phyloP scores from a whole-genome alignment of 2,329 filamentous ascomycete species.

The Cercospora zeae-maydis region DNA sequence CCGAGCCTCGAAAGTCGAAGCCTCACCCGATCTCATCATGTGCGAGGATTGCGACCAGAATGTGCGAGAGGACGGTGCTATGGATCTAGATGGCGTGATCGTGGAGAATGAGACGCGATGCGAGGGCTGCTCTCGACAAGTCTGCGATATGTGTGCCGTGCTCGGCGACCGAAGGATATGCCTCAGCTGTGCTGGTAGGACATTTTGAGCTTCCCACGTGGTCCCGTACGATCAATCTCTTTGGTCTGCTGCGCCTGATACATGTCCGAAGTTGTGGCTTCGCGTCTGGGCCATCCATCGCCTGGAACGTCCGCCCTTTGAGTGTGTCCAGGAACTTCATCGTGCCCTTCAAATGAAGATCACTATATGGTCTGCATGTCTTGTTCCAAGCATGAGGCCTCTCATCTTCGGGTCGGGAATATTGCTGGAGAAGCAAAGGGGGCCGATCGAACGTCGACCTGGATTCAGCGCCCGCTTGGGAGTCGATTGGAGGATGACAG shows the following conservation, averaged over 20 bases:
- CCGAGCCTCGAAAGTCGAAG: neutral
- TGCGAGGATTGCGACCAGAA: slow-evolving; percentile 47
- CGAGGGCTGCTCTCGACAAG: slow-evolving; percentile 37
- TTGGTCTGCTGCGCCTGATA: neutral
- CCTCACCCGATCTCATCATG: slow-evolving; percentile 21
- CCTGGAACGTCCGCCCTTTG: neutral
- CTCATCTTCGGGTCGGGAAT: no score
- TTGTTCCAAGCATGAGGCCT: no score
- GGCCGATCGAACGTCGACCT: no score
- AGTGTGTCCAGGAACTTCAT: neutral
- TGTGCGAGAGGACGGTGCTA: slow-evolving; percentile 34
- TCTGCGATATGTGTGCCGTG: slow-evolving; percentile 45
- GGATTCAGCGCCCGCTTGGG: no score
- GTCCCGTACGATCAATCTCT: neutral
- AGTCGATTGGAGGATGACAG: no score
- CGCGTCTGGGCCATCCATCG: neutral
- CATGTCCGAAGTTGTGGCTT: neutral
- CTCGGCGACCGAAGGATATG: slow-evolving; percentile 39
- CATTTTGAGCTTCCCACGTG: neutral
- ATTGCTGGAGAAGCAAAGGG: no score
- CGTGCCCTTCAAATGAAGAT: neutral
- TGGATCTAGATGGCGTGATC: slow-evolving; percentile 36
- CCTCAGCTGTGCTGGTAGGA: slow-evolving; percentile 39
- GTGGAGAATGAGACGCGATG: slow-evolving; percentile 38
- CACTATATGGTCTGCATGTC: no score